Percentiles rank a stretch among this genome's conserved stretches.
These are phyloP conservation scores for Starmera amethionina DNA, from an alignment of 805 yeast species.

Conservation along the genomic window DNA sequence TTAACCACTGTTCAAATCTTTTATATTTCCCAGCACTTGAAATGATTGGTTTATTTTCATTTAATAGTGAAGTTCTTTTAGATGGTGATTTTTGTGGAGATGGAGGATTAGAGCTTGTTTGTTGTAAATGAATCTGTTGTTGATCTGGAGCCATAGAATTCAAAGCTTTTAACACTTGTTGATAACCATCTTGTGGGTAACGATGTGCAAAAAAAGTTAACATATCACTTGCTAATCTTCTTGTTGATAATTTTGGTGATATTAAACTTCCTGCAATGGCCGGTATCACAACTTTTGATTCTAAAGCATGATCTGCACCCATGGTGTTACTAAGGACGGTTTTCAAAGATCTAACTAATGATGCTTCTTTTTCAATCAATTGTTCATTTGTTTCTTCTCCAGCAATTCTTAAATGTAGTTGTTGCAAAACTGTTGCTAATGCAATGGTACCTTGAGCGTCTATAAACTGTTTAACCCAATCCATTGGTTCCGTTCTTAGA, in stretches of 20 bases:
- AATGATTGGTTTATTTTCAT: slow-evolving; percentile 3
- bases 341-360: slow-evolving; percentile 68
- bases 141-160: slow-evolving; percentile 19
- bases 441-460: slow-evolving; percentile 75
- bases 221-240: slow-evolving; percentile 74
- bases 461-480: slow-evolving; percentile 77
- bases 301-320: slow-evolving; percentile 49
- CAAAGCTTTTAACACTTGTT: slow-evolving; percentile 37
- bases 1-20: slow-evolving; percentile 65
- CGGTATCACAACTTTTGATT: slow-evolving; percentile 36
- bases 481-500: slow-evolving; percentile 76
- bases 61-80: slow-evolving; percentile 22
- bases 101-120: too few species aligned
- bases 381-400: slow-evolving; percentile 25
- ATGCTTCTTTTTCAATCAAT: slow-evolving; percentile 59
- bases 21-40: slow-evolving; percentile 20
- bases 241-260: slow-evolving; percentile 65
- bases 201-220: slow-evolving; percentile 45
- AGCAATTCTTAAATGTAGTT: slow-evolving; percentile 26
- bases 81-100: slow-evolving; percentile 19
- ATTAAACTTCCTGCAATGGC: slow-evolving; percentile 65
- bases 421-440: slow-evolving; percentile 56
- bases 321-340: slow-evolving; percentile 56
- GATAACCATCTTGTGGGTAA: slow-evolving; percentile 37
- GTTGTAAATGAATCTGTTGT: slow-evolving; percentile 15